Evolutionary conservation across 345 rosid species (phyloP), one percentile per base, ranked within the genome.

Genomic region (Hibiscus trionum): DNA sequence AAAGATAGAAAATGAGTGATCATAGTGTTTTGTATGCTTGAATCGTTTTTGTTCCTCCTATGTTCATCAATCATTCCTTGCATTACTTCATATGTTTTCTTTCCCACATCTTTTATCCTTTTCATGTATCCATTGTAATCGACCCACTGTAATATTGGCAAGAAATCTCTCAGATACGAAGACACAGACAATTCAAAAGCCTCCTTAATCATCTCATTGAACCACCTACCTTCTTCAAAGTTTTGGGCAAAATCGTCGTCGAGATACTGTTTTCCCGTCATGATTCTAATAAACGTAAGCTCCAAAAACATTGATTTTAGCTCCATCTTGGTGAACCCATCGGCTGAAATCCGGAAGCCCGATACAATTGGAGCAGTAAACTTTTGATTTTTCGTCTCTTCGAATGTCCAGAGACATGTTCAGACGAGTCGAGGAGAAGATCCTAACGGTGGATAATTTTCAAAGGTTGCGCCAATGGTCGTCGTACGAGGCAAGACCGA

Each of bases 61-160:
- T 83, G 84, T 66, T 82, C 86, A 19, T 89, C 88, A 5, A 86
- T 76, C 68, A 84, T 65, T 26, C 79, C 73, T 78, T 86, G 90
- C 75, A 84, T 65, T 29, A 85, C 76, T 29, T 3, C 78, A 61
- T 87, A 88, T 64, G 55, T 61, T 57, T 72, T 76, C 61, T 55
- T 58, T 7, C 73, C 76, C 33, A 83, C 55, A 11, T 61, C 72
- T 12, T 72, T 72, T 64, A 82, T 27, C 39, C 67, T 80, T 86
- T 81, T 85, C 72, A 75, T 75, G 21, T 65, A 75, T 0, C 75
- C 77, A 47, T 64, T 64, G 5, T 55, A 55, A 66, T 82, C 84
- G 26, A 82, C 56, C 65, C 68, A 37, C 5, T 77, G 71, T 11
- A 82, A 17, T 1, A 82, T 27, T 0, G 86, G 84, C 59, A 84